Conservation (phyloP, 2,329 filamentous ascomycete species). For the Colletotrichum liriopes region DNA sequence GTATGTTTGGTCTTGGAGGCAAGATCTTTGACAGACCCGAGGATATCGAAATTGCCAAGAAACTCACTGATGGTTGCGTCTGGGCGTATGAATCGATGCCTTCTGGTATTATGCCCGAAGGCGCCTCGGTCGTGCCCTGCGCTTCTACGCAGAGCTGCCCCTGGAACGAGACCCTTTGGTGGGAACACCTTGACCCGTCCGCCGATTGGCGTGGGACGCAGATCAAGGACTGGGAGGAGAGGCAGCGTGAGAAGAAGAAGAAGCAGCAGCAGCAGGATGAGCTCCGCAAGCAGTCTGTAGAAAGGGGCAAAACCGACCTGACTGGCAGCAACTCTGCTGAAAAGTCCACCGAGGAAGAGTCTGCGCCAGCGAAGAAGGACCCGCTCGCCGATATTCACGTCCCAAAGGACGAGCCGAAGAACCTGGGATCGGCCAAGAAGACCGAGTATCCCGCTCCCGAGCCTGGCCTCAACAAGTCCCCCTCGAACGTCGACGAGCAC, state of each 20-base stretch:
- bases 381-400: constrained; percentile 32
- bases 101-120: constrained; percentile 78
- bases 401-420: constrained; percentile 36
- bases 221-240: constrained; percentile 62
- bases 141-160: constrained; percentile 61
- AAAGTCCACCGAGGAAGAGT: not conserved
- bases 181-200: constrained; percentile 64
- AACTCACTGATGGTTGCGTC: constrained; percentile 78
- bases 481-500: constrained; percentile 39
- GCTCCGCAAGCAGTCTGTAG: constrained; percentile 40
- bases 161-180: constrained; percentile 69
- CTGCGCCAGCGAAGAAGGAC: constrained; percentile 22
- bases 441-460: constrained; percentile 38
- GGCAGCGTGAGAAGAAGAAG: constrained; percentile 54
- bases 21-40: constrained; percentile 72
- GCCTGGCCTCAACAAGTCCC: constrained; percentile 35
- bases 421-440: constrained; percentile 38
- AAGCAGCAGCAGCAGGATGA: constrained; percentile 50
- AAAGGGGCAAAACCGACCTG: constrained; percentile 14
- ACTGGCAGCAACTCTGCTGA: not conserved
- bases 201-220: constrained; percentile 59
- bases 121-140: constrained; percentile 65
- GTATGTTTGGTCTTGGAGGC: constrained; percentile 78
- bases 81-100: constrained; percentile 77
- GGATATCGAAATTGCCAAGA: constrained; percentile 75